These are phyloP conservation scores for Fusarium nygamai DNA, from an alignment of 2,329 filamentous ascomycete species.

Conservation along the genomic window DNA sequence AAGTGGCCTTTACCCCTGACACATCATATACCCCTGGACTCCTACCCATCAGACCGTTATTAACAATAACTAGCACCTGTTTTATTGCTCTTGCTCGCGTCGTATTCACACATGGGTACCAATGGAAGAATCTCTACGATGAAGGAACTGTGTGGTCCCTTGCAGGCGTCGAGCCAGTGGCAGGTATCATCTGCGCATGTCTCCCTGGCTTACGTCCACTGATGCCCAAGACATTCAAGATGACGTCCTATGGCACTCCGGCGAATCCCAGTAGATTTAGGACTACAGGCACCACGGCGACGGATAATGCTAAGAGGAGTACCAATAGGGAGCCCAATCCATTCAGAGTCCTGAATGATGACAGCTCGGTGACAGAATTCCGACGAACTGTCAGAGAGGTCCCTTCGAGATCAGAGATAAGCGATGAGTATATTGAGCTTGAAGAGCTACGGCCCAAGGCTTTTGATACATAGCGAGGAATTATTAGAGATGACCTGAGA, in stretches of 20 bases:
- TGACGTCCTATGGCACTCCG: neutral
- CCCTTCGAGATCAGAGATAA: neutral
- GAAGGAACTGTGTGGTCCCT: constrained; percentile 4
- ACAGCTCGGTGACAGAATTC: constrained; percentile 10
- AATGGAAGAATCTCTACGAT: constrained; percentile 11
- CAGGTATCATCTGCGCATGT: constrained; percentile 1
- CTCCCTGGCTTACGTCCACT: constrained; percentile 7
- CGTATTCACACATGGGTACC: neutral
- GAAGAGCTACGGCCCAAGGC: constrained; percentile 8
- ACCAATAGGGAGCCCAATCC: neutral
- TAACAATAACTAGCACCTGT: neutral
- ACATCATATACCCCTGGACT: neutral
- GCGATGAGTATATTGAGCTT: constrained; percentile 5
- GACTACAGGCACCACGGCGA: neutral
- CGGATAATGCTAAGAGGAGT: neutral
- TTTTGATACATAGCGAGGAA: neutral
- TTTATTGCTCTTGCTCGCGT: neutral
- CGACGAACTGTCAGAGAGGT: constrained; percentile 1
- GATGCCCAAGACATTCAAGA: constrained; percentile 13
- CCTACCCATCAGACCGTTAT: accelerated
- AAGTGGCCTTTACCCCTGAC: neutral
- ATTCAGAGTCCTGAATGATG: neutral
- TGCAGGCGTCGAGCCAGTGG: constrained; percentile 4
- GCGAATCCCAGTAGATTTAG: constrained; percentile 7
- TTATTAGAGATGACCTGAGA: no score